Evolutionary conservation across 1,284 basidiomycete genomes (phyloP).

Genomic region (Megacollybia platyphylla): DNA sequence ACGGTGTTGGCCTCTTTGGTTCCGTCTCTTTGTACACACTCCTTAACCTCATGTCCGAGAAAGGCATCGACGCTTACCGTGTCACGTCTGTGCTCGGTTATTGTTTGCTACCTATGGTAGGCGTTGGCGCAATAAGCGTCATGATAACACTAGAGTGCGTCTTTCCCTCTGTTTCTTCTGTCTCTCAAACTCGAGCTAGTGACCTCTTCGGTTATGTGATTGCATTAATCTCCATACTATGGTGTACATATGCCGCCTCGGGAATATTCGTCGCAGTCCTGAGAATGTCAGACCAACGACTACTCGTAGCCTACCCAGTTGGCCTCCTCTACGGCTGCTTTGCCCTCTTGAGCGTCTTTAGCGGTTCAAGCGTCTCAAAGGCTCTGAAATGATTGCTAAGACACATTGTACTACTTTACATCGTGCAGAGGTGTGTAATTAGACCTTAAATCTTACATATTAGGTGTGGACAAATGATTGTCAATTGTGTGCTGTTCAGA

Average conservation of each 20-base stretch:
- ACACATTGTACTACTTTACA: background rate
- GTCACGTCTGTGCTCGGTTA: conserved; percentile 96
- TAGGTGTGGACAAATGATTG: too few species aligned
- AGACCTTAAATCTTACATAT: background rate
- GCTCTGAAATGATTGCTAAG: background rate
- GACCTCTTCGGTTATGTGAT: conserved; percentile 76
- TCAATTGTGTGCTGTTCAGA: too few species aligned
- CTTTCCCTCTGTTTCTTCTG: conserved; percentile 2
- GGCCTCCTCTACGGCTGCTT: conserved; percentile 89
- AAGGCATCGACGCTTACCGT: conserved; percentile 92
- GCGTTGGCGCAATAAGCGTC: conserved; percentile 86
- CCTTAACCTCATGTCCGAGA: conserved; percentile 95
- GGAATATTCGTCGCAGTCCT: conserved; percentile 90
- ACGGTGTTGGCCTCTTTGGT: conserved; percentile 92
- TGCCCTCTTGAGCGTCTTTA: conserved; percentile 78
- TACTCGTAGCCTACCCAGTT: conserved; percentile 90
- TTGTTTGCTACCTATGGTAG: conserved; percentile 94
- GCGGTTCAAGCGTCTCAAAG: conserved; percentile 20
- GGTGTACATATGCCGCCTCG: conserved; percentile 93
- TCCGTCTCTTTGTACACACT: conserved; percentile 91
- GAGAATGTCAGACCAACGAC: conserved; percentile 85
- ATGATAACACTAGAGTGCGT: conserved; percentile 83
- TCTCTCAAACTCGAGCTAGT: conserved; percentile 22
- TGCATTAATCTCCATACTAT: conserved; percentile 71
- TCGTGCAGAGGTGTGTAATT: background rate